Evolutionary conservation across 164 flowering plant genomes (phyloP).

Genomic region (Vitis vinifera): DNA sequence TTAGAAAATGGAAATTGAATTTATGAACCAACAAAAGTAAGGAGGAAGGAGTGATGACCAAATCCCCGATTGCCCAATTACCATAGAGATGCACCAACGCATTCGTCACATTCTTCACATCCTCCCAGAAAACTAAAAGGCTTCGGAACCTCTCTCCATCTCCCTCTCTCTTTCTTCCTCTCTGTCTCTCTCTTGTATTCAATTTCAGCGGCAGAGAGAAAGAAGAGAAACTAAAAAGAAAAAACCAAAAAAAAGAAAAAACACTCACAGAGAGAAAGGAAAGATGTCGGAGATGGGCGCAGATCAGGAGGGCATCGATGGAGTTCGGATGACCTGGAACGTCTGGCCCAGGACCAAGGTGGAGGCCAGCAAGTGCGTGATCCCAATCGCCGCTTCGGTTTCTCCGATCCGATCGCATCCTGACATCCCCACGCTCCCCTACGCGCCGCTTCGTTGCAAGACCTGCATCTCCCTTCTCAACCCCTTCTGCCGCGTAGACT

Average conservation of each 20-base stretch:
- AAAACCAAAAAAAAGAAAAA: neutral
- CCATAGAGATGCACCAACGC: too few species aligned
- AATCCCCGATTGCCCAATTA: neutral
- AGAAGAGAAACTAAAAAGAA: too few species aligned
- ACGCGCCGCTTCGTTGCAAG: constrained; percentile 81
- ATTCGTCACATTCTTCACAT: neutral
- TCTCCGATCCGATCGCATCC: constrained; percentile 80
- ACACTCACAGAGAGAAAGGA: neutral
- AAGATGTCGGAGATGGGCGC: constrained; percentile 58
- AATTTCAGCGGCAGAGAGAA: too few species aligned
- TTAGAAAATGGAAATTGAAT: too few species aligned
- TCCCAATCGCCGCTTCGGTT: constrained; percentile 82
- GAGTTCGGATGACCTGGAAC: constrained; percentile 95
- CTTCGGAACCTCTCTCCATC: too few species aligned
- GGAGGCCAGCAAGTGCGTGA: constrained; percentile 90
- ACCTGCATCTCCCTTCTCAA: constrained; percentile 69
- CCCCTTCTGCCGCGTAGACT: constrained; percentile 72
- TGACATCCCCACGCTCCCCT: constrained; percentile 69
- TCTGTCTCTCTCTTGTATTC: too few species aligned
- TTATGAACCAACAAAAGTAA: too few species aligned
- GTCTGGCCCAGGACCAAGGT: constrained; percentile 89
- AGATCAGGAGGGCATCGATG: constrained; percentile 81
- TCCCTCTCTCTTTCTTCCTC: neutral
- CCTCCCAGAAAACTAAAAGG: too few species aligned
- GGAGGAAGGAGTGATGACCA: too few species aligned